A percentile compares a stretch with the other conserved stretches of the same genome.
Conservation (phyloP, 345 rosid genomes). For the Triadica sebifera region DNA sequence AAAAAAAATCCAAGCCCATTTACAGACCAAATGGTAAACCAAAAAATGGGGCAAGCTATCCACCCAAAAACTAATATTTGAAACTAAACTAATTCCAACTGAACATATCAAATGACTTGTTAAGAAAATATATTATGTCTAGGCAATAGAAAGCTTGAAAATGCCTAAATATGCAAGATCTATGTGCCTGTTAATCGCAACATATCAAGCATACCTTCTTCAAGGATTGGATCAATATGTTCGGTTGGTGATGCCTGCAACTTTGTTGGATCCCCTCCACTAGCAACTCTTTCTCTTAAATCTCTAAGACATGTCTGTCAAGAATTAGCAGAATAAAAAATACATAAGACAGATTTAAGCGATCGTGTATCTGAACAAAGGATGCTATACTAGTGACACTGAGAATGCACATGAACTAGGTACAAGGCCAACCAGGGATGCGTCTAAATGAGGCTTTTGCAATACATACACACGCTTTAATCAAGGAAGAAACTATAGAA, state of each 20-base stretch:
- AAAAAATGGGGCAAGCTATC: not conserved
- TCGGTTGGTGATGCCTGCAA: conserved; percentile 49
- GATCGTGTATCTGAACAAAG: not conserved
- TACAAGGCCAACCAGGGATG: not conserved
- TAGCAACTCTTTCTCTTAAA: conserved; percentile 76
- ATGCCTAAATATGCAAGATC: not conserved
- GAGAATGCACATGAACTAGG: not conserved
- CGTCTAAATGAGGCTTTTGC: not conserved
- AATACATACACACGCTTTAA: too few relatives aligned
- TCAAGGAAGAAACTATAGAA: not conserved
- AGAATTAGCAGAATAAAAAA: not conserved
- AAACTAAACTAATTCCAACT: not conserved
- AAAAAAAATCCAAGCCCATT: not conserved
- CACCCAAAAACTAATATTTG: not conserved
- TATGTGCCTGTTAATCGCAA: not conserved
- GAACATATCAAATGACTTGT: not conserved
- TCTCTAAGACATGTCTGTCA: conserved; percentile 66
- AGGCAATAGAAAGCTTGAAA: not conserved
- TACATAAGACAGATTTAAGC: not conserved
- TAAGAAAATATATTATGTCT: not conserved
- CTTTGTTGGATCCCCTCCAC: conserved; percentile 78
- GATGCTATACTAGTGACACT: not conserved
- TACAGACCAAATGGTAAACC: not conserved
- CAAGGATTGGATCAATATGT: conserved; percentile 30
- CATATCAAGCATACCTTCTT: conserved; percentile 46